phyloP scores from a whole-genome alignment of 805 yeast genomes.

The Zygosaccharomyces pseudorouxii region DNA sequence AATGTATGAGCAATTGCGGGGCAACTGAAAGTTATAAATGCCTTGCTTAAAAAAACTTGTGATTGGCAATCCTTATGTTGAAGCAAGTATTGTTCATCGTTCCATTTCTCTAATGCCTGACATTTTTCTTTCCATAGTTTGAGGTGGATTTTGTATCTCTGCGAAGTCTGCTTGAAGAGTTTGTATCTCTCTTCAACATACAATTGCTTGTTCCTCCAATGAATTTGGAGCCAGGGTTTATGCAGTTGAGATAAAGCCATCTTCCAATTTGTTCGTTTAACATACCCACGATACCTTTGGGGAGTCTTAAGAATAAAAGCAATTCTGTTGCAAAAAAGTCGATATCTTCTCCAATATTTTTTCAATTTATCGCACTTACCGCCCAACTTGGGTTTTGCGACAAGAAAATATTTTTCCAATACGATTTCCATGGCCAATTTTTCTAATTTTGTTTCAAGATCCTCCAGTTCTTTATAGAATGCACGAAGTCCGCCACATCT shows the following conservation, averaged over 20 bases:
- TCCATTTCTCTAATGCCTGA: slow-evolving; percentile 5
- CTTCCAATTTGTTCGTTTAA: neutral
- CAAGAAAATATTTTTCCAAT: slow-evolving; percentile 17
- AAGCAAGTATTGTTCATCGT: slow-evolving; percentile 4
- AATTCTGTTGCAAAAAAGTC: slow-evolving; percentile 1
- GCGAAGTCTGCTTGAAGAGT: slow-evolving; percentile 2
- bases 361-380: neutral
- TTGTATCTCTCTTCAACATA: slow-evolving; percentile 8
- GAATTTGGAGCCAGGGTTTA: neutral
- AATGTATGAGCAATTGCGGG: slow-evolving; percentile 59
- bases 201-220: neutral
- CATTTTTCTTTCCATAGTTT: slow-evolving; percentile 10
- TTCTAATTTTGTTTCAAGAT: slow-evolving; percentile 39
- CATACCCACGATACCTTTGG: slow-evolving; percentile 1
- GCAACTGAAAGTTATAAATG: slow-evolving; percentile 58
- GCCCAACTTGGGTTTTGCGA: slow-evolving; percentile 8
- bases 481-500: slow-evolving; percentile 38
- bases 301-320: slow-evolving; percentile 6
- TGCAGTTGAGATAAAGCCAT: neutral
- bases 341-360: slow-evolving; percentile 15
- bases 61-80: slow-evolving; percentile 4
- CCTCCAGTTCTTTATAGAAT: slow-evolving; percentile 31
- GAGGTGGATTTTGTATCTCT: slow-evolving; percentile 5
- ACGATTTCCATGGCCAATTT: slow-evolving; percentile 36
- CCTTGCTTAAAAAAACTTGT: slow-evolving; percentile 35